Percentiles rank a stretch among this genome's conserved stretches.
These are phyloP conservation scores for Gossypium anomalum DNA, from an alignment of 345 rosid genomes.

Conservation along the genomic window DNA sequence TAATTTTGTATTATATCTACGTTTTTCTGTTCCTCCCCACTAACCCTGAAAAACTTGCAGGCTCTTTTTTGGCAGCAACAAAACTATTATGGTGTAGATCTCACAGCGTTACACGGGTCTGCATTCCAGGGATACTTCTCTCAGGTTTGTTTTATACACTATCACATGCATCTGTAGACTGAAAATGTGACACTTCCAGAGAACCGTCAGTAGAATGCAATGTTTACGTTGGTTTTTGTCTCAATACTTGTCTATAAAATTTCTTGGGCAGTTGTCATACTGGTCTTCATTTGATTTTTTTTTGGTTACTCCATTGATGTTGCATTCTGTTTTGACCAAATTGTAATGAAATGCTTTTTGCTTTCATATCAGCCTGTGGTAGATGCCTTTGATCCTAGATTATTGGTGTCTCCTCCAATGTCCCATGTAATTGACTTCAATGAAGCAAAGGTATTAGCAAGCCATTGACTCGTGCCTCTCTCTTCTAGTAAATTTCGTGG, in stretches of 20 bases:
- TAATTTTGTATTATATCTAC: background rate
- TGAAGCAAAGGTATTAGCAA: slow-evolving; percentile 58
- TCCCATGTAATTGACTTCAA: slow-evolving; percentile 68
- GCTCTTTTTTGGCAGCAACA: slow-evolving; percentile 99
- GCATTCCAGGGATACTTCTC: slow-evolving; percentile 94
- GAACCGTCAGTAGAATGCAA: background rate
- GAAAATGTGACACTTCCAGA: background rate
- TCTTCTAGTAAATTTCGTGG: background rate
- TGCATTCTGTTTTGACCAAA: slow-evolving; percentile 27
- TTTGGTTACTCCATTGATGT: slow-evolving; percentile 7
- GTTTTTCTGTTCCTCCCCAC: background rate
- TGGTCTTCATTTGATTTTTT: background rate
- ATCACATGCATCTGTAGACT: background rate
- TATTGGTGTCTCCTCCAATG: slow-evolving; percentile 76
- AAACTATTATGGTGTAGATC: slow-evolving; percentile 83
- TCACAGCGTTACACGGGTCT: slow-evolving; percentile 71
- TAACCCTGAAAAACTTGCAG: slow-evolving; percentile 33
- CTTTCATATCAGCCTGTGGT: slow-evolving; percentile 75
- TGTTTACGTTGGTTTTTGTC: background rate
- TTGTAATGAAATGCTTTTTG: slow-evolving; percentile 9
- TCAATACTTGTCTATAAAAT: background rate
- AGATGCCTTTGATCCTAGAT: slow-evolving; percentile 98
- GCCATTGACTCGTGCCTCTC: background rate
- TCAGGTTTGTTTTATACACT: slow-evolving; percentile 50
- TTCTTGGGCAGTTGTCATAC: background rate